phyloP scores from a whole-genome alignment of 495 filamentous ascomycete genomes.

The Eremomyces bilateralis region DNA sequence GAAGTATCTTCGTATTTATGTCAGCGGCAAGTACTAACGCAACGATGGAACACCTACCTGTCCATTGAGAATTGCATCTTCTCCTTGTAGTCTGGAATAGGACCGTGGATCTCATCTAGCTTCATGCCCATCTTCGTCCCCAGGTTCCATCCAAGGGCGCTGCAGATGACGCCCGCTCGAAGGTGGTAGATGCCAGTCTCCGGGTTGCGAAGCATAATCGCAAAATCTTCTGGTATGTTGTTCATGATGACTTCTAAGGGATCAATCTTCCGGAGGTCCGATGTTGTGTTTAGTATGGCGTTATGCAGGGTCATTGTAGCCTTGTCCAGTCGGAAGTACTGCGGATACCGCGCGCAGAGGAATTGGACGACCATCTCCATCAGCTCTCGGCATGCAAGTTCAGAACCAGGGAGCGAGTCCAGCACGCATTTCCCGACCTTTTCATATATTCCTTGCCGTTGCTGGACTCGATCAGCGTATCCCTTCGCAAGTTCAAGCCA shows the following conservation, averaged over 20 bases:
- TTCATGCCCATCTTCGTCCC: constrained; percentile 50
- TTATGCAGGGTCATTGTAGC: constrained; percentile 48
- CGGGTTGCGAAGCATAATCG: constrained; percentile 52
- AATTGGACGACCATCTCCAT: constrained; percentile 84
- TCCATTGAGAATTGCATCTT: constrained; percentile 87
- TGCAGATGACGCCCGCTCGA: constrained; percentile 61
- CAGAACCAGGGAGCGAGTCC: constrained; percentile 50
- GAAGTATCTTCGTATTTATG: constrained; percentile 37
- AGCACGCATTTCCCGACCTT: constrained; percentile 43
- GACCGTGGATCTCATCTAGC: constrained; percentile 52
- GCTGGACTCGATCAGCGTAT: constrained; percentile 45
- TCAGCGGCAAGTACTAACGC: not conserved
- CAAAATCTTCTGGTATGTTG: constrained; percentile 80
- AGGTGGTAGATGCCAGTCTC: constrained; percentile 52
- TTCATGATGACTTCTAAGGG: constrained; percentile 57
- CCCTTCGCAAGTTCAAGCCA: constrained; percentile 78
- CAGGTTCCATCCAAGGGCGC: constrained; percentile 62
- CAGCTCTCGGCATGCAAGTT: constrained; percentile 66
- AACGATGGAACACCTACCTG: constrained; percentile 25
- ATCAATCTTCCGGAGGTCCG: constrained; percentile 37
- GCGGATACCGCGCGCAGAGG: constrained; percentile 55
- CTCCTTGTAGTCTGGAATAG: constrained; percentile 73
- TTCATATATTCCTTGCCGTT: constrained; percentile 47
- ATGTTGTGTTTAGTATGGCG: constrained; percentile 39
- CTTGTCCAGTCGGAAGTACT: constrained; percentile 43